Evolutionary conservation across 2,329 filamentous ascomycete genomes (phyloP).

Genomic region (Botryotinia convoluta): DNA sequence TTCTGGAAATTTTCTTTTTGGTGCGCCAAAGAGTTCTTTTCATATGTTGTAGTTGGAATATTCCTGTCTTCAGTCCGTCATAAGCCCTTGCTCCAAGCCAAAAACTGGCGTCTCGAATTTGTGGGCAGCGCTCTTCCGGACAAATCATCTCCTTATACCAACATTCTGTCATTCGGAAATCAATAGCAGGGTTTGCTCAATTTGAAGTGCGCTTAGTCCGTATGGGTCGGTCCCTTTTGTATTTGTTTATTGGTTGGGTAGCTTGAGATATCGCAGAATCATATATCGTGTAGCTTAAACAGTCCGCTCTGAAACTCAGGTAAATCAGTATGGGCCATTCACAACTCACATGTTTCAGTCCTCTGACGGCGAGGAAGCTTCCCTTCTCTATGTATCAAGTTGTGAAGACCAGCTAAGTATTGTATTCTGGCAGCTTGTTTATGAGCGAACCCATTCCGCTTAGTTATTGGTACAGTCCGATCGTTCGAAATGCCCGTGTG

Average conservation of each 20-base stretch:
- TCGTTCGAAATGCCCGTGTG: background rate
- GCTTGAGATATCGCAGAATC: background rate
- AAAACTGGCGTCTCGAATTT: background rate
- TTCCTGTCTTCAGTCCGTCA: background rate
- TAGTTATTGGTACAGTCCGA: background rate
- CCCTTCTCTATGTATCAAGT: background rate
- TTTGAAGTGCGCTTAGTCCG: too few relatives aligned
- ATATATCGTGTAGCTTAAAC: too few relatives aligned
- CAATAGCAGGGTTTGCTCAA: background rate
- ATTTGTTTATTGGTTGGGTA: background rate
- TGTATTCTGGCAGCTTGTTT: background rate
- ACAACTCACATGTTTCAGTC: background rate
- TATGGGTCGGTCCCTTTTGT: background rate
- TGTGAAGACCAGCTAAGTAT: background rate
- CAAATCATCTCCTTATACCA: background rate
- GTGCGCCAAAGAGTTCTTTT: background rate
- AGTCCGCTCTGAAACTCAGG: background rate
- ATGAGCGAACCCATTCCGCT: background rate
- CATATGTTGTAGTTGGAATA: background rate
- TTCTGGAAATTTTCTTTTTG: background rate
- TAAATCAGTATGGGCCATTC: background rate
- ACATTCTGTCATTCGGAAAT: background rate
- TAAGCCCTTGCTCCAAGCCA: background rate
- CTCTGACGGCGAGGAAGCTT: background rate
- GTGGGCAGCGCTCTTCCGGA: background rate